Evolutionary conservation across 2,329 filamentous ascomycete genomes (phyloP), one percentile per base, ranked within the genome.

Genomic region (Domatiomyces globalis): DNA sequence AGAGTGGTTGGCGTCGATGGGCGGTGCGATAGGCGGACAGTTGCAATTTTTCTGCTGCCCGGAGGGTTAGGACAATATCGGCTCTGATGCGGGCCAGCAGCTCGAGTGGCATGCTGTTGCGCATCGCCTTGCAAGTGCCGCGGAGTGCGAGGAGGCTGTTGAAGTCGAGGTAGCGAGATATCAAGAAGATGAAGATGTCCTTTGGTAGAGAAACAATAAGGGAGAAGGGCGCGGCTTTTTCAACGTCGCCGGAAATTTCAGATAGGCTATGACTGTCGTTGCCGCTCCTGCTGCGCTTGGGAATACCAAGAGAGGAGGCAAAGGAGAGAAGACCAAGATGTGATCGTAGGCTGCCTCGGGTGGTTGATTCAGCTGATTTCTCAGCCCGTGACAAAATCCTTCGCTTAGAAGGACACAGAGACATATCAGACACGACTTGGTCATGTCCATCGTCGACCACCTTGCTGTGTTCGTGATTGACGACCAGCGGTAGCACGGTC

Each of bases 141-240:
- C 56, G 54, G 4, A 58, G 56, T 2, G 56, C 52, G 45, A 58
- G 54, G 22, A 58, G 36, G 9, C 52, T 52, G 43, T 58, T 53
- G 18, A 56, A 58, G 36, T 53, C 49, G 15, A 58, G 33, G 44
- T 53, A 54, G 9, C 12, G 12, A 4, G 10, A 39, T 12, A 39
- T 25, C 27, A 29, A n/a, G 27, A 33, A 47, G 19, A 33, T 47
- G 19, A 47, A 18, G 20, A 47, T 18, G 45, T 47, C 45, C 8
- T 10, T 17, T 18, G 45, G 45, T 8, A 47, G 45, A 7, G 22
- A 27, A 18, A 47, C 20, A 33, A 47, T 9, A 8, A 8, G 45
- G 19, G 45, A 47, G 7, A 18, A 4, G 9, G 45, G 25, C 29
- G 2, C 17, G 4, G 45, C 12, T 7, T 15, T 39, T 15, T 15